Evolutionary conservation across 106 monocot genomes (phyloP), one percentile per base, ranked within the genome.

Genomic region (Acorus gramineus): DNA sequence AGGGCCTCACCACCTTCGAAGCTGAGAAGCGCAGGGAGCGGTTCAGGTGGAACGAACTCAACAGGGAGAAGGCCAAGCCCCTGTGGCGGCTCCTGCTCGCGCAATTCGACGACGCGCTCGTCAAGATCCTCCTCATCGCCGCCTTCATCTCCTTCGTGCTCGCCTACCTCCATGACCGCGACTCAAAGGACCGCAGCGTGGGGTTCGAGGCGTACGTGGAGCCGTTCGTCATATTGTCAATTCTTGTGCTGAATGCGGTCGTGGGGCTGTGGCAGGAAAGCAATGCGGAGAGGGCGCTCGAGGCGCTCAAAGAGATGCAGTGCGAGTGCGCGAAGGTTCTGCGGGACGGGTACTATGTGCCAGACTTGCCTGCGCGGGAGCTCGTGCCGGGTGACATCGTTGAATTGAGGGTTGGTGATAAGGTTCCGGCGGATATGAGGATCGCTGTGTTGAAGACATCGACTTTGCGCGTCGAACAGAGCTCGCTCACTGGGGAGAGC

Each of bases 251-350:
- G 0, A 84, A 84, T 59, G 83, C 79, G 51, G 13, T 79, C 42
- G 79, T 84, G 6, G 83, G 83, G 46, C 79, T 79, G 49, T 84
- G 83, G 83, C 83, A 84, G 66, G 83, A 84, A 73, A 84, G 59
- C 56, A 84, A 76, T 69, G 79, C 83, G 7, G 83, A 84, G 62
- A 79, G 63, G 53, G 79, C 83, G 50, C 79, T 84, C 2, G 79
- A 84, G 61, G 79, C 83, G 7, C 76, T 84, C 47, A 84, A 79
- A 57, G 75, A 79, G 68, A 75, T 83, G 83, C 83, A 83, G 56
- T 78, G 71, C 11, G 78, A 83, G 46, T 57, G 54, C 56, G 79
- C 83, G 3, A 84, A 79, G 69, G 83, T 79, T 53, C 61, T 58
- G 4, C 68, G 83, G 61, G 83, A 79, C 50, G 79, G 83, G 45